Evolutionary conservation across 2,329 filamentous ascomycete genomes (phyloP).

Genomic region (Huntiella moniliformis): DNA sequence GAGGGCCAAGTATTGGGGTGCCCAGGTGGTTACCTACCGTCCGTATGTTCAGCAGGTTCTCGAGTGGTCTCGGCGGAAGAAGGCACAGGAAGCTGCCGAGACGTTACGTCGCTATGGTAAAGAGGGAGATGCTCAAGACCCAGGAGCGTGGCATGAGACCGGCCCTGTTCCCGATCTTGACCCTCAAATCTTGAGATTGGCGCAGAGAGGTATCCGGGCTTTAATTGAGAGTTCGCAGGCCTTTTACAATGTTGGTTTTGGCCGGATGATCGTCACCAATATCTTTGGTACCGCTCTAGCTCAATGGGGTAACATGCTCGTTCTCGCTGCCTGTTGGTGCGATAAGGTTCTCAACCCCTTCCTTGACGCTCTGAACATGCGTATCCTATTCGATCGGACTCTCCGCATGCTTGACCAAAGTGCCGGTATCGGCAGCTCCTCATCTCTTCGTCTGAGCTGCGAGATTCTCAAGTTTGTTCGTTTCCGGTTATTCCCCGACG

Average conservation of each 20-base stretch:
- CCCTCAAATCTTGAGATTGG: constrained; percentile 32
- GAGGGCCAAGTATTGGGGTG: constrained; percentile 88
- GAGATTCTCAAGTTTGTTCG: constrained; percentile 47
- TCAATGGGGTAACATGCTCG: constrained; percentile 91
- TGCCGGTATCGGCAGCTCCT: constrained; percentile 45
- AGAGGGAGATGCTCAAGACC: not conserved
- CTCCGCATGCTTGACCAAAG: constrained; percentile 57
- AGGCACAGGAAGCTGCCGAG: constrained; percentile 20
- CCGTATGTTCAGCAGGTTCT: constrained; percentile 47
- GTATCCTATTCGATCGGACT: constrained; percentile 48
- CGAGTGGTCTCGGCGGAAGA: constrained; percentile 24
- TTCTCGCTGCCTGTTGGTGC: constrained; percentile 64
- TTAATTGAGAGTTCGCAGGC: constrained; percentile 72
- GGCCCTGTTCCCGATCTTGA: constrained; percentile 24
- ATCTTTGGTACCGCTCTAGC: constrained; percentile 90
- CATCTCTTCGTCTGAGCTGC: constrained; percentile 51
- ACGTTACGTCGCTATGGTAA: constrained; percentile 15
- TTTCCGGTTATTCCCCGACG: constrained; percentile 23
- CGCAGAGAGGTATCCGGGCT: constrained; percentile 46
- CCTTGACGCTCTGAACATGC: constrained; percentile 36
- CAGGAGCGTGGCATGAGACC: not conserved
- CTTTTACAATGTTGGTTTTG: constrained; percentile 46
- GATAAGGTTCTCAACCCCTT: constrained; percentile 42
- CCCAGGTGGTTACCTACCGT: constrained; percentile 72
- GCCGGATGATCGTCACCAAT: constrained; percentile 75